These are phyloP conservation scores for Alternaria triticimaculans DNA, from an alignment of 2,329 filamentous ascomycete species.

Conservation along the genomic window DNA sequence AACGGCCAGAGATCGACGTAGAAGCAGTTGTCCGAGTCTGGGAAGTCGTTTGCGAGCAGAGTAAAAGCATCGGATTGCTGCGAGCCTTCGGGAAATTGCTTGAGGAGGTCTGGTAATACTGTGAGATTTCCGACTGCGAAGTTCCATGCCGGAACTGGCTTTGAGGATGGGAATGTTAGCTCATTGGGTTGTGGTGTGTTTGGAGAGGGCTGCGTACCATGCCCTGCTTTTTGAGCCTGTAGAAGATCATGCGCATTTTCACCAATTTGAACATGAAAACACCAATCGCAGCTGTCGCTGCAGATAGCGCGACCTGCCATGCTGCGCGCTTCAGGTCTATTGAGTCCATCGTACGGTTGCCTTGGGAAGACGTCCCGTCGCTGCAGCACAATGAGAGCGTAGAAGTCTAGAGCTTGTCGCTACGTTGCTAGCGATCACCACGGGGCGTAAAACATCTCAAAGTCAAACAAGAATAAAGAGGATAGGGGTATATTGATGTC, in stretches of 20 bases:
- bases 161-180: background rate
- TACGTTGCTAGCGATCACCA: background rate
- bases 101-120: background rate
- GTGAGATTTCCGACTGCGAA: slow-evolving; percentile 15
- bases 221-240: slow-evolving; percentile 15
- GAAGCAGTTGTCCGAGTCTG: slow-evolving; percentile 2
- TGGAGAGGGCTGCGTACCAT: slow-evolving; percentile 1
- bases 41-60: slow-evolving; percentile 8
- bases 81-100: slow-evolving; percentile 15
- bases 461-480: background rate
- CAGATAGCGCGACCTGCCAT: slow-evolving; percentile 7
- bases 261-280: slow-evolving; percentile 9
- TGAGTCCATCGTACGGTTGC: background rate
- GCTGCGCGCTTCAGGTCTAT: background rate
- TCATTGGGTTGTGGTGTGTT: background rate
- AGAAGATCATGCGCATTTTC: slow-evolving; percentile 14
- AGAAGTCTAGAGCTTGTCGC: background rate
- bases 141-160: slow-evolving; percentile 24
- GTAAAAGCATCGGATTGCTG: slow-evolving; percentile 16
- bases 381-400: background rate
- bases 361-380: background rate
- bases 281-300: background rate
- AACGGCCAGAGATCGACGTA: slow-evolving; percentile 30
- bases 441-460: background rate
- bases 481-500: background rate